phyloP scores from a whole-genome alignment of 1,139 yeast species.

The Suhomyces taliae region DNA sequence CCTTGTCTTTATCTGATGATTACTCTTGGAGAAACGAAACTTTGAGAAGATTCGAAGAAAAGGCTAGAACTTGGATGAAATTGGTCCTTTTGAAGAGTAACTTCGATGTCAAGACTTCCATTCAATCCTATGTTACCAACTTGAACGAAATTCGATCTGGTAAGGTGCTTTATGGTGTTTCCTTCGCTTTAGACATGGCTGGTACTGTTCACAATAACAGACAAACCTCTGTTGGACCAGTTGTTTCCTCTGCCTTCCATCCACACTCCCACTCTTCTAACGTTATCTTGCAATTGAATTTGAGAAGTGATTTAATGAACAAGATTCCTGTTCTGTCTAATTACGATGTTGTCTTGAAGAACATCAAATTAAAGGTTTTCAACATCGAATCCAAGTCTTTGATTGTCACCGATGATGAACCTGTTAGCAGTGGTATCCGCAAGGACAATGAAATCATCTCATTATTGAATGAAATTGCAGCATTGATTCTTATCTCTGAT shows the following conservation, averaged over 20 bases:
- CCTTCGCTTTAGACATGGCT: slow-evolving; percentile 89
- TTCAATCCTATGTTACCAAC: slow-evolving; percentile 71
- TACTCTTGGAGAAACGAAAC: slow-evolving; percentile 74
- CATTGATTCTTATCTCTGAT: slow-evolving; percentile 48
- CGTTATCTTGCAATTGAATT: slow-evolving; percentile 65
- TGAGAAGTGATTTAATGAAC: slow-evolving; percentile 56
- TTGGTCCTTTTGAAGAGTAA: slow-evolving; percentile 55
- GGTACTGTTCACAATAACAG: slow-evolving; percentile 51
- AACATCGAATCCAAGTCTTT: slow-evolving; percentile 8
- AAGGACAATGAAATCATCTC: slow-evolving; percentile 35
- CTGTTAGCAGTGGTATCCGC: not conserved
- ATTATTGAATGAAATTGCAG: slow-evolving; percentile 50
- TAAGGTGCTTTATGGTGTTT: slow-evolving; percentile 71
- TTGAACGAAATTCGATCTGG: slow-evolving; percentile 33
- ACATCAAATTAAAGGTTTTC: slow-evolving; percentile 20
- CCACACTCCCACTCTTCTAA: slow-evolving; percentile 7
- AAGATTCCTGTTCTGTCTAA: slow-evolving; percentile 34
- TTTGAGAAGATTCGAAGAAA: slow-evolving; percentile 55
- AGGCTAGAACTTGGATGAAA: slow-evolving; percentile 68
- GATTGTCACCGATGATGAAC: not conserved
- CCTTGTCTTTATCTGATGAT: slow-evolving; percentile 73
- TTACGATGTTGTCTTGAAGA: slow-evolving; percentile 31
- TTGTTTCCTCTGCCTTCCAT: slow-evolving; percentile 1
- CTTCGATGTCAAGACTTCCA: slow-evolving; percentile 73
- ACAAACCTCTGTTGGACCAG: not conserved